phyloP scores from a whole-genome alignment of 2,329 filamentous ascomycete genomes.

The Ceratocystis destructans region DNA sequence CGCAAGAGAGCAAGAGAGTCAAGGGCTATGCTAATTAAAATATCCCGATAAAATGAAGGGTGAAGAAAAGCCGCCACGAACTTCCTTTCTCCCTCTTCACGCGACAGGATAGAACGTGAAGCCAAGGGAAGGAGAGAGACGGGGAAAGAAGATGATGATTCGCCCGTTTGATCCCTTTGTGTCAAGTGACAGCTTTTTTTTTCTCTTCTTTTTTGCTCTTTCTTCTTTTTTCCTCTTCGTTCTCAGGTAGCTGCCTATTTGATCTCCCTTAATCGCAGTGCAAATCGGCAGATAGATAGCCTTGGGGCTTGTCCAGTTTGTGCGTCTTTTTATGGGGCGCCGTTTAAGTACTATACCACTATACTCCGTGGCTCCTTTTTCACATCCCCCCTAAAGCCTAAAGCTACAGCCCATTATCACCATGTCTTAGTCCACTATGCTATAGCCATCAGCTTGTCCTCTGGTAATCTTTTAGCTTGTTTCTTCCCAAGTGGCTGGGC shows the following conservation, averaged over 20 bases:
- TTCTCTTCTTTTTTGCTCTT: neutral
- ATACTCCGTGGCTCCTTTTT: neutral
- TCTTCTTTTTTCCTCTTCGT: neutral
- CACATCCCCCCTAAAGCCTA: neutral
- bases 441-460: neutral
- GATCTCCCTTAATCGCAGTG: neutral
- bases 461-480: neutral
- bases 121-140: neutral
- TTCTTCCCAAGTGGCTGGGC: neutral
- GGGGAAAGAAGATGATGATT: neutral
- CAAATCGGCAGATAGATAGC: neutral
- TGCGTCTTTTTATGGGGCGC: neutral
- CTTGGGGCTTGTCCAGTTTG: neutral
- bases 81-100: neutral
- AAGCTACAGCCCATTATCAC: constrained; percentile 1
- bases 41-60: constrained; percentile 4
- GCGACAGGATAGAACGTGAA: neutral
- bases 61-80: neutral
- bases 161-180: neutral
- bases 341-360: neutral
- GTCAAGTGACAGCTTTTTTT: too few species aligned
- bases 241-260: neutral
- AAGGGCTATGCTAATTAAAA: neutral
- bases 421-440: constrained; percentile 1
- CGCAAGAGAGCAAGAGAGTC: neutral